phyloP scores from a whole-genome alignment of 164 flowering plant species.

The Piper longum region DNA sequence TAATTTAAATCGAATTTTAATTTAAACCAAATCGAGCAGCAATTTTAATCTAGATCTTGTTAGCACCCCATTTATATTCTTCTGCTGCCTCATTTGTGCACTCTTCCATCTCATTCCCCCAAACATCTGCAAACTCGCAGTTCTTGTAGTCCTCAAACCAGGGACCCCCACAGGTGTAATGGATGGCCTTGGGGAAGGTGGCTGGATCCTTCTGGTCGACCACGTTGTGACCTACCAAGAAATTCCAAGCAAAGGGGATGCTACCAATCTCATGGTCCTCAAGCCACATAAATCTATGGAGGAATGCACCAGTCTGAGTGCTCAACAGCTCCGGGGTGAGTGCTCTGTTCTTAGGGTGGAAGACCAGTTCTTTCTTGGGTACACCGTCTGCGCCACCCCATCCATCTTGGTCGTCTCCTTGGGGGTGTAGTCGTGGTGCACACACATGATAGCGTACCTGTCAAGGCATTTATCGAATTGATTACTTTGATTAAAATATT shows the following conservation, averaged over 20 bases:
- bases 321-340: slow-evolving; percentile 74
- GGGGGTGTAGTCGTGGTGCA: slow-evolving; percentile 86
- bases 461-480: slow-evolving; percentile 2
- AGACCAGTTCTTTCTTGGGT: slow-evolving; percentile 93
- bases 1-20: too few relatives aligned
- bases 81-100: slow-evolving; percentile 4
- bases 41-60: too few relatives aligned
- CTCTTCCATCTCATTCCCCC: slow-evolving; percentile 66
- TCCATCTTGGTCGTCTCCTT: slow-evolving; percentile 94
- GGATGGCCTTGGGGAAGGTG: slow-evolving; percentile 69
- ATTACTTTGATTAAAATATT: too few relatives aligned
- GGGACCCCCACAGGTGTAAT: slow-evolving; percentile 90
- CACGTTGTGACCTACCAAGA: slow-evolving; percentile 84
- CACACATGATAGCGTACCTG: slow-evolving; percentile 80
- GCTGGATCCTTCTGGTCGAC: slow-evolving; percentile 46
- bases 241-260: slow-evolving; percentile 84
- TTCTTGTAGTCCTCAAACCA: slow-evolving; percentile 91
- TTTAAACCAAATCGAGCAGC: too few relatives aligned
- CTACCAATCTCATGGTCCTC: slow-evolving; percentile 81
- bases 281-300: slow-evolving; percentile 89
- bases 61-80: slow-evolving; percentile 3
- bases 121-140: slow-evolving; percentile 78
- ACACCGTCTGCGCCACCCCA: slow-evolving; percentile 79
- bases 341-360: slow-evolving; percentile 62
- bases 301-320: slow-evolving; percentile 63